phyloP scores from a whole-genome alignment of 164 flowering plant species.

The Vitis cinerea region DNA sequence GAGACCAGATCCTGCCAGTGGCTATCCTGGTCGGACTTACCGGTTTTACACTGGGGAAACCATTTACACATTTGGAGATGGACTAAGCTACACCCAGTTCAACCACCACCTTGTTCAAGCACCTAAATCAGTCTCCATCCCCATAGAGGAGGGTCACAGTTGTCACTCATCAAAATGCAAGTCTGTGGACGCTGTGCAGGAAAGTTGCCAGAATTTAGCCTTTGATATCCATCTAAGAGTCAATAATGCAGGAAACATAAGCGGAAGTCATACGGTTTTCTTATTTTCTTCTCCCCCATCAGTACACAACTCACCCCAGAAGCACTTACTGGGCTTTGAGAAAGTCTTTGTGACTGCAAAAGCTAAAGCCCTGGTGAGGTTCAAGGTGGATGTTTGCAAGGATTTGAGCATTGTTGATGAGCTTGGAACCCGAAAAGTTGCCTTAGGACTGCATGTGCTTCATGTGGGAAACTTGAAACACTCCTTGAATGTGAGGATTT shows the following conservation, averaged over 20 bases:
- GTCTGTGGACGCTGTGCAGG: conserved; percentile 47
- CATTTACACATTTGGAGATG: conserved; percentile 79
- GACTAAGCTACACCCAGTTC: conserved; percentile 69
- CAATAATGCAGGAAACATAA: conserved; percentile 48
- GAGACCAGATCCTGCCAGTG: conserved; percentile 78
- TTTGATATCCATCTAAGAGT: conserved; percentile 70
- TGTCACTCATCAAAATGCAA: conserved; percentile 62
- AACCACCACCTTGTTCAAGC: conserved; percentile 61
- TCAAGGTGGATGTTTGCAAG: conserved; percentile 84
- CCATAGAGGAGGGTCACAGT: conserved; percentile 60
- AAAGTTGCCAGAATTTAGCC: conserved; percentile 45
- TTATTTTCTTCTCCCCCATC: conserved; percentile 70
- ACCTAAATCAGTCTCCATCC: conserved; percentile 55
- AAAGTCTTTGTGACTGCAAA: conserved; percentile 51
- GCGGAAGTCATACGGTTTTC: conserved; percentile 75
- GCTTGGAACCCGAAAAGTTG: conserved; percentile 64
- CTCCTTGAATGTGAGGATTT: conserved; percentile 56
- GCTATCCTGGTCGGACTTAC: conserved; percentile 89
- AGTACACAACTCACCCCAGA: conserved; percentile 71
- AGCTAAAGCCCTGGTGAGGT: conserved; percentile 45
- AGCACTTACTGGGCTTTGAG: conserved; percentile 83
- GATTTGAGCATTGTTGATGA: conserved; percentile 88
- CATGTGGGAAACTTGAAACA: conserved; percentile 80
- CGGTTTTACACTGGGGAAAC: conserved; percentile 86
- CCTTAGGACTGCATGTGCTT: conserved; percentile 71